phyloP scores from a whole-genome alignment of 2,329 filamentous ascomycete species.

The Dactylella cylindrospora region DNA sequence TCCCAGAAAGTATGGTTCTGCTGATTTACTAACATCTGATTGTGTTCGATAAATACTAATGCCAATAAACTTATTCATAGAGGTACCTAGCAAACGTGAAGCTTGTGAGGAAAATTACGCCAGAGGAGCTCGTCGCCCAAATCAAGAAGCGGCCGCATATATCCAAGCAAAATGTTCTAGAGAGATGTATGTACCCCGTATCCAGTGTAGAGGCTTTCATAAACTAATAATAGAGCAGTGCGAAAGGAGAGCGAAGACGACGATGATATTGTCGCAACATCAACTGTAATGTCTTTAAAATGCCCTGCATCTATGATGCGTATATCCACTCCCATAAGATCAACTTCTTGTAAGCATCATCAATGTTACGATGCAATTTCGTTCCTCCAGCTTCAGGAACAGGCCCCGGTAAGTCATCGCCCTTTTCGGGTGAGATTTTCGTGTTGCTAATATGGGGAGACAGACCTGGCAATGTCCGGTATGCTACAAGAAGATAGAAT shows the following conservation, averaged over 20 bases:
- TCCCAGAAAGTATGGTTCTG: constrained; percentile 73
- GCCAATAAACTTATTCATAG: constrained; percentile 52
- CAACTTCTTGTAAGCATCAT: constrained; percentile 77
- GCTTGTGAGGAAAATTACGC: constrained; percentile 71
- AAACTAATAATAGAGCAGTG: constrained; percentile 59
- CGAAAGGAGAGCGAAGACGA: constrained; percentile 73
- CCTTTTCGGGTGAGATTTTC: not conserved
- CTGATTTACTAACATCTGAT: not conserved
- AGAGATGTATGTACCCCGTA: constrained; percentile 66
- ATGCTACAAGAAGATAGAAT: constrained; percentile 80
- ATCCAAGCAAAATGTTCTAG: constrained; percentile 75
- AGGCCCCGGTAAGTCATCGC: constrained; percentile 64
- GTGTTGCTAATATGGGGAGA: not conserved
- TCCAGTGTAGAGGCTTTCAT: not conserved
- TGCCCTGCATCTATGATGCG: constrained; percentile 87
- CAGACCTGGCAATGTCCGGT: constrained; percentile 90
- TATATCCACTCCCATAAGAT: constrained; percentile 76
- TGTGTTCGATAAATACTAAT: not conserved
- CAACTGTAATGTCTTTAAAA: constrained; percentile 84
- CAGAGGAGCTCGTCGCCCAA: constrained; percentile 68
- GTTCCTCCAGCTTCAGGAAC: constrained; percentile 90
- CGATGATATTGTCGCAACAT: constrained; percentile 84
- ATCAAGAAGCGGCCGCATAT: constrained; percentile 72
- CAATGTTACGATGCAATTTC: constrained; percentile 93
- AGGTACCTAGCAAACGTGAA: constrained; percentile 62